A percentile compares a stretch with the other conserved stretches of the same genome.
Evolutionary conservation across 2,329 filamentous ascomycete species (phyloP).

Genomic region (Tolypocladium inflatum): DNA sequence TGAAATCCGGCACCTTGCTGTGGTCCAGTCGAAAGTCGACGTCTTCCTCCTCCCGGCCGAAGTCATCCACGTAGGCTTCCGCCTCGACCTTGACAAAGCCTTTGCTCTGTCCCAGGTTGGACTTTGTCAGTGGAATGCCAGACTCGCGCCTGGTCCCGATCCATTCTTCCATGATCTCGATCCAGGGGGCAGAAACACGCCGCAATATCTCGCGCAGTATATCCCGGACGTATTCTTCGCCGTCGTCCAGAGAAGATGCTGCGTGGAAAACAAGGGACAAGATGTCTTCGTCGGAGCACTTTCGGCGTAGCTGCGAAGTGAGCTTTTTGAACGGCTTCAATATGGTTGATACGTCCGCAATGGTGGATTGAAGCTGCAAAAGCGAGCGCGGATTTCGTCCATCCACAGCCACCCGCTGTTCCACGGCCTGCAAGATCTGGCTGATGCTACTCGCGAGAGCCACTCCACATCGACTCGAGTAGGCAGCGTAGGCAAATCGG

Average conservation of each 20-base stretch:
- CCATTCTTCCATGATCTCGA: constrained; percentile 63
- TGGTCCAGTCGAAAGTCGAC: constrained; percentile 54
- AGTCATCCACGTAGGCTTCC: constrained; percentile 46
- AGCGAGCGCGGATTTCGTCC: constrained; percentile 34
- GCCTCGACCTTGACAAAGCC: constrained; percentile 53
- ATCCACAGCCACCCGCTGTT: constrained; percentile 36
- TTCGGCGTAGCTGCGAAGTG: constrained; percentile 33
- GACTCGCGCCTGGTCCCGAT: constrained; percentile 57
- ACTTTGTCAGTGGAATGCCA: constrained; percentile 42
- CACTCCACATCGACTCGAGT: constrained; percentile 35
- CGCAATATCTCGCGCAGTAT: constrained; percentile 59
- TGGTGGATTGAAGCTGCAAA: constrained; percentile 41
- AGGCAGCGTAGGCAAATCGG: constrained; percentile 32
- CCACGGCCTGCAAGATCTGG: constrained; percentile 37
- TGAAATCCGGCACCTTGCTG: constrained; percentile 60
- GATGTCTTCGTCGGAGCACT: constrained; percentile 48
- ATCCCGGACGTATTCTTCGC: constrained; percentile 48
- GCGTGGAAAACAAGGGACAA: constrained; percentile 53
- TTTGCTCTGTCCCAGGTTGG: constrained; percentile 32
- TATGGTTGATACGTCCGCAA: constrained; percentile 36
- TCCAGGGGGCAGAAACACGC: constrained; percentile 55
- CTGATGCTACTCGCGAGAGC: constrained; percentile 42
- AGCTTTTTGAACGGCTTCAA: constrained; percentile 42
- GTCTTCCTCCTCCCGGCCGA: constrained; percentile 46
- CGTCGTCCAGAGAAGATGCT: constrained; percentile 54